Percentiles rank a stretch among this genome's conserved stretches.
These are phyloP conservation scores for Geum urbanum DNA, from an alignment of 306 rosid genomes.

Conservation along the genomic window DNA sequence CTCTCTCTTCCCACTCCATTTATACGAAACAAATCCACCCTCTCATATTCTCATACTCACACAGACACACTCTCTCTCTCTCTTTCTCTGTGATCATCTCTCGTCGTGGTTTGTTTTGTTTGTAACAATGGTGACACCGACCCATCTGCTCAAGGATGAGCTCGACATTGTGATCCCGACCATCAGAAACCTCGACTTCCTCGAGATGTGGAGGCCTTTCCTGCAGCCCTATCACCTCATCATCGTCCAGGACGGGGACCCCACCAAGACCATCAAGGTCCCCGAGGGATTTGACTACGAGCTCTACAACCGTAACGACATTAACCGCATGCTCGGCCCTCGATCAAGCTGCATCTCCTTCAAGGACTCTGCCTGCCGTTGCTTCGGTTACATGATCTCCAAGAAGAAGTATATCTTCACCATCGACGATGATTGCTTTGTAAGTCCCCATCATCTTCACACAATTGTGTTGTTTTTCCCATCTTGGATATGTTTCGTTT, in stretches of 20 bases:
- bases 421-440: slow-evolving; percentile 90
- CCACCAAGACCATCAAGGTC: slow-evolving; percentile 65
- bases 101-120: not conserved
- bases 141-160: slow-evolving; percentile 58
- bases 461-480: too few relatives aligned
- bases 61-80: not conserved
- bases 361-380: slow-evolving; percentile 91
- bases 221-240: slow-evolving; percentile 72
- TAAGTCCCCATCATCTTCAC: slow-evolving; percentile 25
- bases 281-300: slow-evolving; percentile 86
- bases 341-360: slow-evolving; percentile 74
- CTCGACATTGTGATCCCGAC: slow-evolving; percentile 90
- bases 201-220: slow-evolving; percentile 89
- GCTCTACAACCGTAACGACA: slow-evolving; percentile 73
- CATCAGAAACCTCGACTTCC: slow-evolving; percentile 79
- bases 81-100: not conserved
- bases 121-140: slow-evolving; percentile 28
- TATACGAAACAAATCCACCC: slow-evolving; percentile 20
- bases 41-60: not conserved
- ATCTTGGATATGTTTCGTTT: not conserved
- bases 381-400: slow-evolving; percentile 95
- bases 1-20: not conserved
- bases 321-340: slow-evolving; percentile 75
- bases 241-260: slow-evolving; percentile 91
- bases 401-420: slow-evolving; percentile 89